Conservation (phyloP, 495 filamentous ascomycete genomes). For the Articulospora tetracladia region DNA sequence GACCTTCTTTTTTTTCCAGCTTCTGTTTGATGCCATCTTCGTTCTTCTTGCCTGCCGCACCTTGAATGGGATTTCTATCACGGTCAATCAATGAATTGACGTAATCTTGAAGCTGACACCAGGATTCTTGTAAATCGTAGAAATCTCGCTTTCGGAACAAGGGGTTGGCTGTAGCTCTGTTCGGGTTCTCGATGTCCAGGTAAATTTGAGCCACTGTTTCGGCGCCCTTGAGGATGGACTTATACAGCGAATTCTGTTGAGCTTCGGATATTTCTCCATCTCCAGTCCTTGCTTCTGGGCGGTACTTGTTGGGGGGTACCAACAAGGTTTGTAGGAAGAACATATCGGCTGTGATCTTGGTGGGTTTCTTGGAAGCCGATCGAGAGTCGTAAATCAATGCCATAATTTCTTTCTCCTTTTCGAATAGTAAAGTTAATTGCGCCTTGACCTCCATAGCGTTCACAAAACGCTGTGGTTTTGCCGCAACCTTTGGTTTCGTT, state of each 20-base stretch:
- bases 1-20: conserved; percentile 96
- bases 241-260: conserved; percentile 80
- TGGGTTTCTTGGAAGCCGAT: conserved; percentile 43
- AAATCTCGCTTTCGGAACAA: conserved; percentile 43
- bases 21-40: conserved; percentile 95
- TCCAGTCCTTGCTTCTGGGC: conserved; percentile 81
- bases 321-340: conserved; percentile 86
- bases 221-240: conserved; percentile 67
- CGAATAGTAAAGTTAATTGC: conserved; percentile 73
- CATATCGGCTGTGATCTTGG: conserved; percentile 69
- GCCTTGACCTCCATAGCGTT: conserved; percentile 72
- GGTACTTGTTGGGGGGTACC: conserved; percentile 87
- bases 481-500: conserved; percentile 27
- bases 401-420: conserved; percentile 79
- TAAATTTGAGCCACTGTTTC: conserved; percentile 70
- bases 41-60: conserved; percentile 62
- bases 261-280: conserved; percentile 77
- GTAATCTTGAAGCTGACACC: conserved; percentile 77
- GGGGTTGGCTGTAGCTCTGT: conserved; percentile 25
- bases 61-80: conserved; percentile 75
- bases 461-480: conserved; percentile 58
- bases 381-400: conserved; percentile 77
- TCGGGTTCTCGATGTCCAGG: conserved; percentile 55
- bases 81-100: conserved; percentile 90
- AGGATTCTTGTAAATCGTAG: conserved; percentile 63